Conservation (phyloP, 176 grass and related monocot genomes). For the Neostapfia colusana region DNA sequence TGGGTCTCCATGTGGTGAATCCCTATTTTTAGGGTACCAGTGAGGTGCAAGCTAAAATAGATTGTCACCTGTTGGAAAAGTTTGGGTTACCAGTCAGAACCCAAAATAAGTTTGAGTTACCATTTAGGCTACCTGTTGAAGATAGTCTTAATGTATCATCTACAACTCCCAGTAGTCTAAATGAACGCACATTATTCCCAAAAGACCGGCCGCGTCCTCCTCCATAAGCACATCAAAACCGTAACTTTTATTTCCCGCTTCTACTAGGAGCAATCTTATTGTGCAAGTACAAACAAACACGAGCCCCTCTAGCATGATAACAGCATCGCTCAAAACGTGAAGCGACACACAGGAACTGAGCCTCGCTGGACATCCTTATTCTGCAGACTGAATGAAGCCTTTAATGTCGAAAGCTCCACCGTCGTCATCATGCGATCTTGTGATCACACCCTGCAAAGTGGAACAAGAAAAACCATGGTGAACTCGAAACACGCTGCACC, state of each 20-base stretch:
- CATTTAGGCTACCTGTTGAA: no score
- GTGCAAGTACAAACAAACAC: slow-evolving; percentile 19
- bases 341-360: not conserved
- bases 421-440: slow-evolving; percentile 55
- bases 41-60: no score
- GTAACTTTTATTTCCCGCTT: slow-evolving; percentile 5
- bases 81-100: no score
- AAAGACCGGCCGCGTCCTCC: not conserved
- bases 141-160: no score
- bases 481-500: not conserved
- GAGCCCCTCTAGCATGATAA: not conserved
- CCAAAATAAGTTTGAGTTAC: no score
- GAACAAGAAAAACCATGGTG: not conserved
- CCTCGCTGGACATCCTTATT: slow-evolving; percentile 22
- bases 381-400: slow-evolving; percentile 53
- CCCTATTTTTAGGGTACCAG: no score
- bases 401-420: slow-evolving; percentile 69
- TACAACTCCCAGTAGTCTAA: not conserved
- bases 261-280: slow-evolving; percentile 16
- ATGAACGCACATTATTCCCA: not conserved
- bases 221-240: not conserved
- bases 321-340: not conserved
- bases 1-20: no score
- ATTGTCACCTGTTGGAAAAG: no score
- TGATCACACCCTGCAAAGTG: slow-evolving; percentile 78